Evolutionary conservation across 2,329 filamentous ascomycete genomes (phyloP), one percentile per base, ranked within the genome.

Genomic region (Aspergillus phoenicis): DNA sequence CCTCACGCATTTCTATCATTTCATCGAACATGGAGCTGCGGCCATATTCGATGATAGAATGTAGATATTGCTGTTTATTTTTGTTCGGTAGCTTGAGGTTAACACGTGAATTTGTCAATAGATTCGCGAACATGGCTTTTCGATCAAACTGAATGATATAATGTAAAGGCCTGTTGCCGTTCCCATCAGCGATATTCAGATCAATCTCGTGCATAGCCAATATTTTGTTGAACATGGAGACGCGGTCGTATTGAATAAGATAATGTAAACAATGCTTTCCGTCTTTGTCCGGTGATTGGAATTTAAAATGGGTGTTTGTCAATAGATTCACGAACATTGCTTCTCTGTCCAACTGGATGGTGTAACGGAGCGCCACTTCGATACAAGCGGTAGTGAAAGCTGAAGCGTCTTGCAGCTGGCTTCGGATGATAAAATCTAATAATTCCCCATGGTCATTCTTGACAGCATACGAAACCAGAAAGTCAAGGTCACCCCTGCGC

Each of bases 361-460:
- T 11, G 10, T 2, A 30, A 11, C 4, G 28, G 1, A 30, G 28
- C 28, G 28, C 28, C 28, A 30, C 11, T 4, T 30, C 10, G 10
- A 30, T 30, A 0, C 28, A 30, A 11, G 10, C 28, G 3, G 1
- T 30, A 30, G 28, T 0, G 28, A 10, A 11, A 11, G 10, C 28
- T 30, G 10, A 0, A 30, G 1, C 28, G 10, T 11, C 28, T 11
- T 30, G 28, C 28, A 30, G 28, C 10, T 11, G 28, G 28, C 8
- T 10, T 30, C 8, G 28, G 28, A 4, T 30, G 8, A 30, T 30
- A 1, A 1, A 10, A 30, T 30, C 28, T 1, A 30, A 4, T 0
- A 30, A 11, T 4, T 30, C 4, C 3, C 0, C 5, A 30, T 0
- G 0, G 10, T 11, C 28, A 30, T 5, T 30, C 28, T 2, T 30